Evolutionary conservation across 2,329 filamentous ascomycete genomes (phyloP).

Genomic region (Ophiosphaerella korrae): DNA sequence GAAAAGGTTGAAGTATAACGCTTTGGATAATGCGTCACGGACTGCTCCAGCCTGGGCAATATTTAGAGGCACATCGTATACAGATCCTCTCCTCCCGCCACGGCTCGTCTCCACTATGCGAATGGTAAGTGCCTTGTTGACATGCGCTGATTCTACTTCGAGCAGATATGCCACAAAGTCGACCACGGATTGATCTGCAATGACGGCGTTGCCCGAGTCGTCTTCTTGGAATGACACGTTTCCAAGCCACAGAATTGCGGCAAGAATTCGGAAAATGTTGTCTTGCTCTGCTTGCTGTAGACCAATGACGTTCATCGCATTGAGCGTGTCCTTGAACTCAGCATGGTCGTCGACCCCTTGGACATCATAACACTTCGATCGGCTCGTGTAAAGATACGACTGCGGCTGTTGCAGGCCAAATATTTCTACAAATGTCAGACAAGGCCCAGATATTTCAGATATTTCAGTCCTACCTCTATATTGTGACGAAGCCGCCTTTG

Average conservation of each 20-base stretch:
- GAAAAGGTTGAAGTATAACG: constrained; percentile 96
- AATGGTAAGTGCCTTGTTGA: constrained; percentile 87
- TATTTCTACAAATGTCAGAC: constrained; percentile 57
- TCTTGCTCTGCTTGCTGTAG: constrained; percentile 88
- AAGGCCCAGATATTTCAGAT: background rate
- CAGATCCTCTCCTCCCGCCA: constrained; percentile 68
- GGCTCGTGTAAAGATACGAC: constrained; percentile 91
- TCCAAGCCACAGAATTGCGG: constrained; percentile 89
- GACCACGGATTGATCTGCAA: constrained; percentile 86
- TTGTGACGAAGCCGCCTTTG: constrained; percentile 86
- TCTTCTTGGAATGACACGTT: constrained; percentile 92
- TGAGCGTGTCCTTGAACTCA: constrained; percentile 86
- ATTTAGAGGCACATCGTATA: constrained; percentile 81
- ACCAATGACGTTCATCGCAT: constrained; percentile 95
- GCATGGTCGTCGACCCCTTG: constrained; percentile 89
- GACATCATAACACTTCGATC: constrained; percentile 93
- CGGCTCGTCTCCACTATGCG: constrained; percentile 78
- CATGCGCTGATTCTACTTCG: constrained; percentile 79
- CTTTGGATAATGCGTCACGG: constrained; percentile 88
- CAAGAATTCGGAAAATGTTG: constrained; percentile 93
- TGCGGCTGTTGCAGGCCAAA: constrained; percentile 92
- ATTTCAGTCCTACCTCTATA: constrained; percentile 65
- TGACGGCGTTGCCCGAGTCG: constrained; percentile 83
- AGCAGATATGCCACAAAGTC: constrained; percentile 94
- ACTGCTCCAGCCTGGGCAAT: constrained; percentile 83